These are phyloP conservation scores for Pseudocercospora musae DNA, from an alignment of 2,329 filamentous ascomycete genomes.

Conservation along the genomic window DNA sequence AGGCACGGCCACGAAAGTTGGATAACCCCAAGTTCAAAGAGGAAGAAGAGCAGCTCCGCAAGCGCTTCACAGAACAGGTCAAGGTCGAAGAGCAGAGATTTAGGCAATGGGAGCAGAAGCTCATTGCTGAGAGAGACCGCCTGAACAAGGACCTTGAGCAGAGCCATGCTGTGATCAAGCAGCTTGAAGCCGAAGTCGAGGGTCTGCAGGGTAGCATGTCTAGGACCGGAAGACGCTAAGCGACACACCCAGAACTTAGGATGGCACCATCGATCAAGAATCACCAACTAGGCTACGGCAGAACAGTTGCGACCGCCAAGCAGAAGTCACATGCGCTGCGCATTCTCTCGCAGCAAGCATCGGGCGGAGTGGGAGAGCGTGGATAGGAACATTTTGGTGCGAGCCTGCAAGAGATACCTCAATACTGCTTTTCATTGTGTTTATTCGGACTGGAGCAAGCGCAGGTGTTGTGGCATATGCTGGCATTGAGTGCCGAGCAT, in stretches of 20 bases:
- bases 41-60: slow-evolving; percentile 95
- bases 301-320: slow-evolving; percentile 18
- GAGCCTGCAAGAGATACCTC: slow-evolving; percentile 26
- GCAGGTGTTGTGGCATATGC: slow-evolving; percentile 18
- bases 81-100: slow-evolving; percentile 99
- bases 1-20: slow-evolving; percentile 92
- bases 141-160: slow-evolving; percentile 99
- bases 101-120: slow-evolving; percentile 99
- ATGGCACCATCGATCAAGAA: slow-evolving; percentile 6
- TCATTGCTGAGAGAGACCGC: slow-evolving; percentile 96
- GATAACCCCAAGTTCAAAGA: slow-evolving; percentile 99
- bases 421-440: slow-evolving; percentile 26
- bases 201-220: slow-evolving; percentile 64
- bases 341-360: slow-evolving; percentile 13
- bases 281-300: slow-evolving; percentile 17
- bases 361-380: slow-evolving; percentile 12
- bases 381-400: slow-evolving; percentile 9
- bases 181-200: slow-evolving; percentile 88
- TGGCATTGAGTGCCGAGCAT: slow-evolving; percentile 21
- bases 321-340: slow-evolving; percentile 11
- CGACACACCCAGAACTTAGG: neutral
- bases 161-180: slow-evolving; percentile 88
- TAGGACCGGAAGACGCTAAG: slow-evolving; percentile 34
- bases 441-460: slow-evolving; percentile 17
- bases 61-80: slow-evolving; percentile 99